These are phyloP conservation scores for Xerocomellus chrysenteron DNA, from an alignment of 768 basidiomycete species.

Conservation along the genomic window DNA sequence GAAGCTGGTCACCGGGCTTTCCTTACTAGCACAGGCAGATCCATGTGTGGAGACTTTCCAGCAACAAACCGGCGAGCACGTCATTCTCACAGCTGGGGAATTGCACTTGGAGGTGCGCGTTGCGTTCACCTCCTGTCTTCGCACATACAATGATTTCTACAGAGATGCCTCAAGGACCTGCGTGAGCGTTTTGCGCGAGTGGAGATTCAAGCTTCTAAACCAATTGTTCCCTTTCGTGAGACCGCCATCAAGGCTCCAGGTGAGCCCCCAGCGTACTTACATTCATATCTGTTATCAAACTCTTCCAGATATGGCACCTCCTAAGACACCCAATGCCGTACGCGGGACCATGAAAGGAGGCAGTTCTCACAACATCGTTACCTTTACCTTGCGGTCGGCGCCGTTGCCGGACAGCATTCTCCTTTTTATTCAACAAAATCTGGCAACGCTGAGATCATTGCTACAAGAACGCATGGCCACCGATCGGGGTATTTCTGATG, in stretches of 20 bases:
- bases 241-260: slow-evolving; percentile 82
- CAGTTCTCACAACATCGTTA: slow-evolving; percentile 68
- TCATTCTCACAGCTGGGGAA: slow-evolving; percentile 94
- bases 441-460: slow-evolving; percentile 59
- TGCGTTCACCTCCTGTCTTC: background rate
- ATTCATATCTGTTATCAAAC: background rate
- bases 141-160: slow-evolving; percentile 2
- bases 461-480: slow-evolving; percentile 48
- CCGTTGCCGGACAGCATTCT: slow-evolving; percentile 75
- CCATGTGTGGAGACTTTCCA: slow-evolving; percentile 98
- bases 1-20: slow-evolving; percentile 82
- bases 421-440: slow-evolving; percentile 76
- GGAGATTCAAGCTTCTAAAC: slow-evolving; percentile 90
- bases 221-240: slow-evolving; percentile 97
- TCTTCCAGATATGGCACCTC: slow-evolving; percentile 77
- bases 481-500: slow-evolving; percentile 26
- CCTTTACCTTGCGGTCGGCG: slow-evolving; percentile 78
- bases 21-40: slow-evolving; percentile 89
- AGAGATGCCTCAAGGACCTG: slow-evolving; percentile 97
- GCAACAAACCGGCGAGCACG: slow-evolving; percentile 95
- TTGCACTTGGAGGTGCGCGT: slow-evolving; percentile 83
- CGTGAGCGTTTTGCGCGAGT: slow-evolving; percentile 92
- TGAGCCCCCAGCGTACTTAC: slow-evolving; percentile 27
- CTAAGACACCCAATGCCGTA: slow-evolving; percentile 65
- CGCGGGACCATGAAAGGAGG: slow-evolving; percentile 78